Conservation (phyloP, 495 filamentous ascomycete species). For the Rusavskia elegans region DNA sequence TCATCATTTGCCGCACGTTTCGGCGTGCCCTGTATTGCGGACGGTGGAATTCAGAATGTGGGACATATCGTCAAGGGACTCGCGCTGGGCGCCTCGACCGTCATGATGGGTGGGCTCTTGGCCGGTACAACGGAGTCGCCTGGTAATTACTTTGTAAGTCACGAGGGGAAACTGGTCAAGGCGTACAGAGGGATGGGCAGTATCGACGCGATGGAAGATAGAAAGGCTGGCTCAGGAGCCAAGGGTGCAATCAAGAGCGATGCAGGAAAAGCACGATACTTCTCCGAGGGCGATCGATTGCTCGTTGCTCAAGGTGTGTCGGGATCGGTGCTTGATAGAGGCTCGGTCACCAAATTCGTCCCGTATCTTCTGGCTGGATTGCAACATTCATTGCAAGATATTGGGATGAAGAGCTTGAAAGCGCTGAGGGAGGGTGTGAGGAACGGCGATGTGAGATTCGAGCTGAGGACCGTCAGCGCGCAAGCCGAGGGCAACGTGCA, state of each 20-base stretch:
- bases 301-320: slow-evolving; percentile 95
- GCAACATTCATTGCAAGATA: slow-evolving; percentile 95
- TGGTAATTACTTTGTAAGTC: slow-evolving; percentile 87
- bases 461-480: slow-evolving; percentile 84
- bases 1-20: slow-evolving; percentile 77
- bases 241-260: slow-evolving; percentile 76
- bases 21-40: slow-evolving; percentile 94
- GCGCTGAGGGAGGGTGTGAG: slow-evolving; percentile 62
- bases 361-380: slow-evolving; percentile 90
- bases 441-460: slow-evolving; percentile 73
- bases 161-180: slow-evolving; percentile 94
- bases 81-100: slow-evolving; percentile 79
- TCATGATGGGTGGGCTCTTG: slow-evolving; percentile 99
- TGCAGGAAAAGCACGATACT: slow-evolving; percentile 94
- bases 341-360: slow-evolving; percentile 82
- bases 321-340: slow-evolving; percentile 53
- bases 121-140: slow-evolving; percentile 96
- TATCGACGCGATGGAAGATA: slow-evolving; percentile 99
- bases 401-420: slow-evolving; percentile 61
- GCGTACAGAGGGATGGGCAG: slow-evolving; percentile 97
- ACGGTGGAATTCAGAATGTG: slow-evolving; percentile 95
- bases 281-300: slow-evolving; percentile 87
- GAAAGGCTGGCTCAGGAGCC: slow-evolving; percentile 55
- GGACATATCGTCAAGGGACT: slow-evolving; percentile 98
- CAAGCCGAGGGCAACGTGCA: slow-evolving; percentile 93